phyloP scores from a whole-genome alignment of 2,329 filamentous ascomycete species.

The Lasiodiplodia sp. region DNA sequence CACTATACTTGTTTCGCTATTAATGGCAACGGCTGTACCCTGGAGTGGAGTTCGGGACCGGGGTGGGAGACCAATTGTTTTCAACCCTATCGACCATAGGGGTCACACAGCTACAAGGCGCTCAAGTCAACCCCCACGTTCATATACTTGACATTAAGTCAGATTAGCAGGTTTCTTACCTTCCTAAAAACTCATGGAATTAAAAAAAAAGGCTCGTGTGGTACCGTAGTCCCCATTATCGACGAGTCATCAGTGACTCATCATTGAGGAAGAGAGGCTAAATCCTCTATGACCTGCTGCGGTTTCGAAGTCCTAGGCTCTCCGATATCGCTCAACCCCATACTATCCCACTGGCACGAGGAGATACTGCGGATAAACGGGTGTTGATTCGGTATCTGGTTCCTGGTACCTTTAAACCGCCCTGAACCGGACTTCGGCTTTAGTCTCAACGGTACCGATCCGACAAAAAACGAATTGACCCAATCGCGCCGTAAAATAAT shows the following conservation, averaged over 20 bases:
- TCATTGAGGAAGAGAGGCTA: neutral
- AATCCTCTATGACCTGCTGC: neutral
- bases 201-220: neutral
- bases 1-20: neutral
- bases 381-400: neutral
- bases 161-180: neutral
- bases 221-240: neutral
- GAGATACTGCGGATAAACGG: neutral
- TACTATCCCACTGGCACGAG: neutral
- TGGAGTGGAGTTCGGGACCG: neutral
- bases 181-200: neutral
- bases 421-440: neutral
- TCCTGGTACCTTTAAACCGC: neutral
- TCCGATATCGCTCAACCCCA: neutral
- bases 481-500: neutral
- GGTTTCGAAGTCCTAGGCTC: neutral
- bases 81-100: neutral
- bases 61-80: neutral
- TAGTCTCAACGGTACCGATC: neutral
- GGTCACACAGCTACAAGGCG: too few species aligned
- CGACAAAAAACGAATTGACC: neutral
- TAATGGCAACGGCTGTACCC: neutral
- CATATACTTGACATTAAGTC: neutral
- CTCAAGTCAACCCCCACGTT: neutral
- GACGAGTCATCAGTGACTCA: neutral